Evolutionary conservation across 805 yeast species (phyloP).

Genomic region (Cyberlindnera petersonii): DNA sequence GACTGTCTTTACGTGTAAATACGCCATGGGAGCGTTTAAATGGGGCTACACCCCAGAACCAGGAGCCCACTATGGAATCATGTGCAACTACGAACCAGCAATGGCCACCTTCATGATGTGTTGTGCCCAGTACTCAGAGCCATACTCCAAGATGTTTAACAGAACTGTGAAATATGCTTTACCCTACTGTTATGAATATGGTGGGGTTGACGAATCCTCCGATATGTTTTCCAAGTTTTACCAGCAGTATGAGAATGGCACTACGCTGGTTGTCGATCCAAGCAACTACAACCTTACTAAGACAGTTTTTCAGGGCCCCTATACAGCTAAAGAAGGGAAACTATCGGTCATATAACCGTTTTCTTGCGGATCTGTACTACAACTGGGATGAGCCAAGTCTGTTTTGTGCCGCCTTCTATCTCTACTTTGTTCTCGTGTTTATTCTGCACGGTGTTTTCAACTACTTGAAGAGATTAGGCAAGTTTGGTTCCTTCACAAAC

Average conservation of each 20-base stretch:
- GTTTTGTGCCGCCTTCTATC: slow-evolving; percentile 31
- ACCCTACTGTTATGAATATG: not conserved
- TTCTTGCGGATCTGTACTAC: slow-evolving; percentile 6
- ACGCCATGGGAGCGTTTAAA: slow-evolving; percentile 12
- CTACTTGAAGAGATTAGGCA: slow-evolving; percentile 25
- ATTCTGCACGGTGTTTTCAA: slow-evolving; percentile 32
- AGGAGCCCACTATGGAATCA: slow-evolving; percentile 1
- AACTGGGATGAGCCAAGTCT: slow-evolving; percentile 15
- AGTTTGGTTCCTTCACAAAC: slow-evolving; percentile 9
- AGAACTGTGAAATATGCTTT: slow-evolving; percentile 3
- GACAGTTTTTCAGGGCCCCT: slow-evolving; percentile 9
- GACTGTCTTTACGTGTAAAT: slow-evolving; percentile 19
- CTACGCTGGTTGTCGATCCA: slow-evolving; percentile 17
- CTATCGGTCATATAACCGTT: not conserved
- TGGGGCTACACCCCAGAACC: slow-evolving; percentile 3
- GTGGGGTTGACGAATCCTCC: not conserved
- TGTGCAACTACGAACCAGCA: slow-evolving; percentile 18
- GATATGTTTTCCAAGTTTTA: slow-evolving; percentile 19
- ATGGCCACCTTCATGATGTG: slow-evolving; percentile 11
- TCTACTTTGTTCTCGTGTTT: slow-evolving; percentile 37
- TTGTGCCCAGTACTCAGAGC: slow-evolving; percentile 13
- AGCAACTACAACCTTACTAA: slow-evolving; percentile 1
- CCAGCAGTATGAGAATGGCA: slow-evolving; percentile 29
- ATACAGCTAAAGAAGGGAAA: slow-evolving; percentile 2
- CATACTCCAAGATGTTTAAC: slow-evolving; percentile 14